Percentiles rank a stretch among this genome's conserved stretches.
These are phyloP conservation scores for Trifolium repens DNA, from an alignment of 306 rosid genomes.

Conservation along the genomic window DNA sequence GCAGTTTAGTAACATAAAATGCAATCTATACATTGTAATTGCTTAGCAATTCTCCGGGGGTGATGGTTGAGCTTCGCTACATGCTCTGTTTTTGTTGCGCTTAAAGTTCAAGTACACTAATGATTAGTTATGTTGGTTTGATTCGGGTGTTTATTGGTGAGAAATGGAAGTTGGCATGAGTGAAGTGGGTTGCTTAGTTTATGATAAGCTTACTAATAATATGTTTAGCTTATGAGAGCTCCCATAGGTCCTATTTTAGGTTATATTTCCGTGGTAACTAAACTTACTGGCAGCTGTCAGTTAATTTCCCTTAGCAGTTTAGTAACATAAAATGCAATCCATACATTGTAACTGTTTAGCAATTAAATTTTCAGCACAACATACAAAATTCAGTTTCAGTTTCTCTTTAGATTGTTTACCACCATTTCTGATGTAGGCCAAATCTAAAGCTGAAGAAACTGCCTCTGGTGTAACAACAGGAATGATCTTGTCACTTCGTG, in stretches of 20 bases:
- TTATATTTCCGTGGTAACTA: slow-evolving; percentile 9
- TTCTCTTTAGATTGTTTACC: background rate
- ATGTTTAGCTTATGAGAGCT: slow-evolving; percentile 2
- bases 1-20: background rate
- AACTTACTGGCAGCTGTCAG: background rate
- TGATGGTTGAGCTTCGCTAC: background rate
- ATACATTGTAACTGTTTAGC: background rate
- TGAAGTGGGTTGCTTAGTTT: slow-evolving; percentile 23
- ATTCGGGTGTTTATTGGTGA: slow-evolving; percentile 9
- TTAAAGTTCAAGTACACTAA: background rate
- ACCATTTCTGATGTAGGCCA: slow-evolving; percentile 50
- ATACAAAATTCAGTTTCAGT: background rate
- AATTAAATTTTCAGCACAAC: background rate
- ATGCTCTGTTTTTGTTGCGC: background rate
- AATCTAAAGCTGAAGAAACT: slow-evolving; percentile 71
- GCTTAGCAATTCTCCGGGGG: background rate
- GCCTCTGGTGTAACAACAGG: slow-evolving; percentile 84
- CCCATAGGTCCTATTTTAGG: slow-evolving; percentile 5
- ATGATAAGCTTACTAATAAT: background rate
- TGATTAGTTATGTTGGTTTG: background rate
- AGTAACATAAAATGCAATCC: background rate
- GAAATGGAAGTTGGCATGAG: slow-evolving; percentile 9
- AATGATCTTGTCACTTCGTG: slow-evolving; percentile 90
- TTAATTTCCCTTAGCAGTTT: background rate
- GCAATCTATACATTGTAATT: background rate